These are phyloP conservation scores for Xylariomycetidae sp. DNA, from an alignment of 2,329 filamentous ascomycete species.

Conservation along the genomic window DNA sequence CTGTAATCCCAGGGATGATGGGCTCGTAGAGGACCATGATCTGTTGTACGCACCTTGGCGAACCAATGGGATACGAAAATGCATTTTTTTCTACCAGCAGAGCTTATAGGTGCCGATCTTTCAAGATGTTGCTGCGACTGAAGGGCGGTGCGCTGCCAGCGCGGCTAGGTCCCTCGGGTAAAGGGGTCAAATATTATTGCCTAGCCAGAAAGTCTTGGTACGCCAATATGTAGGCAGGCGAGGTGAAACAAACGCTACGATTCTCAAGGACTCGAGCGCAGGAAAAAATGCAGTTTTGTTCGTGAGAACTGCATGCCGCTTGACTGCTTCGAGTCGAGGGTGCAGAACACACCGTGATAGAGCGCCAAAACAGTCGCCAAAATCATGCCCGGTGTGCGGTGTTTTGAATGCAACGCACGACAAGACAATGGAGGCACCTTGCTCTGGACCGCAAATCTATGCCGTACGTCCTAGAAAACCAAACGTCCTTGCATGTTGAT, in stretches of 20 bases:
- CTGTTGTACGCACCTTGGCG: too few relatives aligned
- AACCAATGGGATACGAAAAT: too few relatives aligned
- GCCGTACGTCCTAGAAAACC: neutral
- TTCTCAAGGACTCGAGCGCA: neutral
- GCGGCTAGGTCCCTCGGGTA: too few relatives aligned
- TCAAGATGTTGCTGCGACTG: too few relatives aligned
- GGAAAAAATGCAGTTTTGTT: neutral
- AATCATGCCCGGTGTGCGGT: neutral
- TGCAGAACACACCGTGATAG: neutral
- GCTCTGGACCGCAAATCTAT: neutral
- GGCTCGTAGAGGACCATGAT: neutral
- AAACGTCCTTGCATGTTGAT: neutral
- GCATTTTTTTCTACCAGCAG: too few relatives aligned
- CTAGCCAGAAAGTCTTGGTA: too few relatives aligned
- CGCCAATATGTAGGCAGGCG: neutral
- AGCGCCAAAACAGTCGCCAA: neutral
- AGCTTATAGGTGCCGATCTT: too few relatives aligned
- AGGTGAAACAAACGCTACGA: neutral
- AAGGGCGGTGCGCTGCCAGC: too few relatives aligned
- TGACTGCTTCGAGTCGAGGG: too few relatives aligned
- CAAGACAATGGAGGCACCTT: neutral
- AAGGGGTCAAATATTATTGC: too few relatives aligned
- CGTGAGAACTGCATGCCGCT: too few relatives aligned
- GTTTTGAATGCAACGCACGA: neutral
- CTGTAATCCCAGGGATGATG: neutral